Evolutionary conservation across 257 asterid species (phyloP), one percentile per base, ranked within the genome.

Genomic region (Lavandula angustifolia): DNA sequence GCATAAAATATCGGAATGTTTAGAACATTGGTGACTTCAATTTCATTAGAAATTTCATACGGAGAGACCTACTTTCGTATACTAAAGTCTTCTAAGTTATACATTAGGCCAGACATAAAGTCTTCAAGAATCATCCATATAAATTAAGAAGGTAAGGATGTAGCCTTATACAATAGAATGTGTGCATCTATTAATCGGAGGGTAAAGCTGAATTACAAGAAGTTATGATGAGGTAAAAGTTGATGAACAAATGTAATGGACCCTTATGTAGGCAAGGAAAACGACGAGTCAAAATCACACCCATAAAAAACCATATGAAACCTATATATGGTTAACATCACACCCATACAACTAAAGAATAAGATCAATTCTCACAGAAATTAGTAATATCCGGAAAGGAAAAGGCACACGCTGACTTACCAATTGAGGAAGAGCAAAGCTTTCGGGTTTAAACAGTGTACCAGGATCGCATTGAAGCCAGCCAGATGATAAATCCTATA

Each of bases 381-480:
- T 48, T 59, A 40, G 60, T 17, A 17, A 16, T 38, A 57, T 4
- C 48, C 5, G 33, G 35, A 35, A 14, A 3, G 1, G 8, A 22
- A 7, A 22, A 13, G 4, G 8, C 7, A 32, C 4, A 32, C 7
- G 37, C 46, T 3, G 31, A 66, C 62, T 66, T 84, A 88, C 95
- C 96, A 92, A 82, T 70, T 55, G 72, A 61, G 85, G 87, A 16
- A 88, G 66, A 64, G 82, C 42, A 61, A 33, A 82, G 73, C 56
- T 56, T 44, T 84, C 95, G 22, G 88, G 86, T 75, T 73, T 81
- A 51, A 80, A 87, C 78, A 89, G 67, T 2, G 83, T 81, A 48
- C 84, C 97, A 3, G 97, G 89, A 78, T 89, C 95, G 52, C 97
- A 89, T 8, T 82, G 79, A 76, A 89, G 97, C 95, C 97, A 89